A percentile compares a stretch with the other conserved stretches of the same genome.
Evolutionary conservation across 2,329 filamentous ascomycete genomes (phyloP).

Genomic region (Cladosporium sp.): DNA sequence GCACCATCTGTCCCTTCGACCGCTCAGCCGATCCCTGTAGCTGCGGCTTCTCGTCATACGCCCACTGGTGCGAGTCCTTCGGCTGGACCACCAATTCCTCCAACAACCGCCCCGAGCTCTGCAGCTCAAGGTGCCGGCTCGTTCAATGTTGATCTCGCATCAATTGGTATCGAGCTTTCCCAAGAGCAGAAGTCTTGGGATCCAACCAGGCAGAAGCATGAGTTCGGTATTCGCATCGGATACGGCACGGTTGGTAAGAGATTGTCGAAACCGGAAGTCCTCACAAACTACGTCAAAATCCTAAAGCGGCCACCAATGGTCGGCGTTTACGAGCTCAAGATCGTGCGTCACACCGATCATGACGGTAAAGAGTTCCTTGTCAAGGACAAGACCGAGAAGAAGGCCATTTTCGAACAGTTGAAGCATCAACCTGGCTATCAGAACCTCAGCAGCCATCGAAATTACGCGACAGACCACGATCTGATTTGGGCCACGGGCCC

Average conservation of each 20-base stretch:
- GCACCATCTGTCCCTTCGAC: background rate
- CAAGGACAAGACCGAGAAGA: background rate
- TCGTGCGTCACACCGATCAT: background rate
- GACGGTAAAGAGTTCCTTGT: background rate
- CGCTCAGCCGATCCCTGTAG: background rate
- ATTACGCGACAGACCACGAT: conserved; percentile 22
- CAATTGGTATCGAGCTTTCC: background rate
- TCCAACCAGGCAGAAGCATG: background rate
- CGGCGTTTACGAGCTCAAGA: conserved; percentile 18
- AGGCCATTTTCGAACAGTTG: background rate
- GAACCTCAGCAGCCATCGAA: accelerated
- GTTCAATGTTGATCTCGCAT: background rate
- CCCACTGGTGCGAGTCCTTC: background rate
- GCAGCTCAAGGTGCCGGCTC: no score
- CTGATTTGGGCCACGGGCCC: conserved; percentile 22
- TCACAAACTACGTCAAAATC: conserved; percentile 20
- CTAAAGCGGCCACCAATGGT: background rate
- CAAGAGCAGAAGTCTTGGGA: background rate
- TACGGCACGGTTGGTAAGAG: background rate
- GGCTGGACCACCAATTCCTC: background rate
- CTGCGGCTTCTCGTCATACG: background rate
- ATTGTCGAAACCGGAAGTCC: background rate
- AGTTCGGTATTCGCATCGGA: background rate
- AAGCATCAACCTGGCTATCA: background rate
- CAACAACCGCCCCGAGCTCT: no score